Percentiles rank a stretch among this genome's conserved stretches.
These are phyloP conservation scores for Metschnikowia aberdeeniae DNA, from an alignment of 805 yeast genomes.

Conservation along the genomic window DNA sequence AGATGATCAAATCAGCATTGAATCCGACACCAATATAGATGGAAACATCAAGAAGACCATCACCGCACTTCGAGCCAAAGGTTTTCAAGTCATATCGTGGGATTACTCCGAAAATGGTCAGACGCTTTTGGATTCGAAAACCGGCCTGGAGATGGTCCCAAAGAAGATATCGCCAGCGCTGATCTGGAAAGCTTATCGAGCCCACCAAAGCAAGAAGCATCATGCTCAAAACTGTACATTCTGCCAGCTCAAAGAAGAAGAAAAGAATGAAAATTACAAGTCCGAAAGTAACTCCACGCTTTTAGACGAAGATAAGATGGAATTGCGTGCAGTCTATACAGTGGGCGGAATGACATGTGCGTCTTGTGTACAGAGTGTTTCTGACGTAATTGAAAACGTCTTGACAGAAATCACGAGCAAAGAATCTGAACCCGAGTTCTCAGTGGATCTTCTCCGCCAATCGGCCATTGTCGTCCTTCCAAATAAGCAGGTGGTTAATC, in stretches of 20 bases:
- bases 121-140: conserved; percentile 7
- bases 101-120: conserved; percentile 23
- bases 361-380: conserved; percentile 30
- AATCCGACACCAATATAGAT: neutral
- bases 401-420: conserved; percentile 10
- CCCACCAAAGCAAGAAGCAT: conserved; percentile 17
- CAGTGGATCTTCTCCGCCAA: conserved; percentile 50
- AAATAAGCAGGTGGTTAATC: conserved; percentile 43
- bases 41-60: conserved; percentile 13
- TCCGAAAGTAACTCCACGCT: conserved; percentile 3
- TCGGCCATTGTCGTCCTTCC: conserved; percentile 52
- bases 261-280: neutral
- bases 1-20: neutral
- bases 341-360: conserved; percentile 46
- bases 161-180: neutral
- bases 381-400: conserved; percentile 26
- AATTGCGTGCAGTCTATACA: conserved; percentile 47
- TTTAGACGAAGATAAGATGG: conserved; percentile 11
- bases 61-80: conserved; percentile 26
- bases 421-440: conserved; percentile 30
- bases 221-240: conserved; percentile 42
- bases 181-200: conserved; percentile 17
- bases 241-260: conserved; percentile 30
- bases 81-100: conserved; percentile 38
- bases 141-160: neutral